Base-by-base conservation (phyloP, 169 alveolate species). In the Babesia ovis region DNA sequence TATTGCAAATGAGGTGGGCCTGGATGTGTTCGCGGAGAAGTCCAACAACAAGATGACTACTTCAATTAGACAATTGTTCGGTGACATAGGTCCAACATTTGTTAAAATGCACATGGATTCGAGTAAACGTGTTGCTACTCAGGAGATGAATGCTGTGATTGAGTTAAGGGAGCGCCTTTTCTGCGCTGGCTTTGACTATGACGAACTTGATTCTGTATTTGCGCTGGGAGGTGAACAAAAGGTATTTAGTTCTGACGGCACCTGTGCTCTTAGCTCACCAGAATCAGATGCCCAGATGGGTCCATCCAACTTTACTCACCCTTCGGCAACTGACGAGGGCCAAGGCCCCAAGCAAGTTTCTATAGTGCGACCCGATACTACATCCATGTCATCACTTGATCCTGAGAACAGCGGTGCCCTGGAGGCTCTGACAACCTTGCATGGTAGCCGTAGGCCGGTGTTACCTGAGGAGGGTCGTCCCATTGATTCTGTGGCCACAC, bases 1-100 rank as follows among this genome's bases (percentile, higher is more conserved):
- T 25, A 31, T 77, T 22, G 70, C 86, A 6, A 41, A 22, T 0
- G 70, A 77, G 75, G 71, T 77, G 46, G 60, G 71, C 50, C 64
- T 77, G 8, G 81, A 77, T 71, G 54, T 76, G 27, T 77, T 77
- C 60, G 71, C 73, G 23, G 86, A 77, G 32, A 51, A 66, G 74
- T 59, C 71, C 27, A 43, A 41, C n/a, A 25, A 22, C 29, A 25
- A 42, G 20, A 22, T 50, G 5, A 32, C n/a, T 18, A 50, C 35
- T n/a, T 4, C 64, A 22, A 27, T 64, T 12, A 48, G 64, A 20
- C 73, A 58, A 37, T 29, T 77, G 46, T 77, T 61, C 48, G 50
- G 77, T 42, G 82, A 77, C 59, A 39, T 77, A 32, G 73, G 81
- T 27, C 51, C 68, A 8, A 5, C 60, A 11, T 77, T 77, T 53